Conservation (phyloP, 1,284 basidiomycete genomes). For the Volvariella volvacea region DNA sequence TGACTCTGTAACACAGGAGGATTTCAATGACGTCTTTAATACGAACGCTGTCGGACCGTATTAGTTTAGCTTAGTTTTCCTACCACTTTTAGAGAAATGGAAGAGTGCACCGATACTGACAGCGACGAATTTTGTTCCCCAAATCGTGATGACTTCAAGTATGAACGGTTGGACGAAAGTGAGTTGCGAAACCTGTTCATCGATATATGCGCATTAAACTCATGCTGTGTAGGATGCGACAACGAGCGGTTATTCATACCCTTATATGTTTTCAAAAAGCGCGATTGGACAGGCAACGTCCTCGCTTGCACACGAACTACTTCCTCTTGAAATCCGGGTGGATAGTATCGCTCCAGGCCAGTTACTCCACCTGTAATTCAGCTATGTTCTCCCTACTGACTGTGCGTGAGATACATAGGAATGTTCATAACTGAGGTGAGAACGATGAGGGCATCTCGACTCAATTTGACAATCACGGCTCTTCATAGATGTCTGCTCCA, state of each 20-base stretch:
- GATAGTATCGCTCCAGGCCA: slow-evolving; percentile 46
- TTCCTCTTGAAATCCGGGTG: slow-evolving; percentile 47
- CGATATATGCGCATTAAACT: neutral
- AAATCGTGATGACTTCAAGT: slow-evolving; percentile 45
- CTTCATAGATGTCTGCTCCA: slow-evolving; percentile 20
- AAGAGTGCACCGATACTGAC: slow-evolving; percentile 19
- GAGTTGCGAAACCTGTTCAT: neutral
- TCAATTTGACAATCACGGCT: neutral
- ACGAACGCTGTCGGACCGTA: slow-evolving; percentile 43
- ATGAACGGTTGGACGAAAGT: slow-evolving; percentile 52
- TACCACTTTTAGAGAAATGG: slow-evolving; percentile 44
- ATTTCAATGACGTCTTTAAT: slow-evolving; percentile 29
- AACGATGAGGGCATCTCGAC: neutral
- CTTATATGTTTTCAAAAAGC: slow-evolving; percentile 45
- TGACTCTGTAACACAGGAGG: slow-evolving; percentile 29
- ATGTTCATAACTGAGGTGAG: slow-evolving; percentile 22
- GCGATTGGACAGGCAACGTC: slow-evolving; percentile 43
- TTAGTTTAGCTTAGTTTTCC: slow-evolving; percentile 46
- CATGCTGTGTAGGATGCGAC: slow-evolving; percentile 27
- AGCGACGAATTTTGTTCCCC: slow-evolving; percentile 35
- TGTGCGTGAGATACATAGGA: slow-evolving; percentile 10
- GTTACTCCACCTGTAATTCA: slow-evolving; percentile 3
- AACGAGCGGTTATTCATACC: slow-evolving; percentile 33
- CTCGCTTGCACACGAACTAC: slow-evolving; percentile 42
- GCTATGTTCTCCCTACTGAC: neutral